Conservation (phyloP, 345 rosid genomes). For the Eucalyptus tenuipes region DNA sequence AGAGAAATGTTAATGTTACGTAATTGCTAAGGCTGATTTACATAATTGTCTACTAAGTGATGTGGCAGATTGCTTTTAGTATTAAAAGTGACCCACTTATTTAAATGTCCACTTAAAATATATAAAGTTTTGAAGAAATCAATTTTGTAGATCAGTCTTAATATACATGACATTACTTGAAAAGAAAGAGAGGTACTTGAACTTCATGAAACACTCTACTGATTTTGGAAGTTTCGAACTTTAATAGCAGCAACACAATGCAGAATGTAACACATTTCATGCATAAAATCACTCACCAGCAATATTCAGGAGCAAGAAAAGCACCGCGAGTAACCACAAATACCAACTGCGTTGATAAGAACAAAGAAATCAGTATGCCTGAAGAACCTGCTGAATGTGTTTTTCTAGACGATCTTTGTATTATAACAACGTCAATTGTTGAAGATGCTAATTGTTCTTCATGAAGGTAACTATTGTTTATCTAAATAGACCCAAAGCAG, state of each 20-base stretch:
- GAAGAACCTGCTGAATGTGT: not conserved
- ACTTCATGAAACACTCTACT: not conserved
- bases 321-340: constrained; percentile 70
- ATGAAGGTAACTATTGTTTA: not conserved
- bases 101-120: not conserved
- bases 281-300: constrained; percentile 20
- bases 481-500: not conserved
- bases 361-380: not conserved
- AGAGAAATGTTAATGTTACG: not conserved
- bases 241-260: not conserved
- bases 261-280: not conserved
- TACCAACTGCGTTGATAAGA: constrained; percentile 54
- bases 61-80: not conserved
- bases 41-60: not conserved
- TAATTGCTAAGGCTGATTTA: not conserved
- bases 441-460: not conserved
- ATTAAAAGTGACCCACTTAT: not conserved
- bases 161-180: not conserved
- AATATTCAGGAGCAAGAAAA: constrained; percentile 68
- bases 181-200: not conserved
- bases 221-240: not conserved
- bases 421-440: not conserved
- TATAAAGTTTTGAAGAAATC: not conserved
- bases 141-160: not conserved
- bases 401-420: not conserved